Conservation (phyloP, 2,329 filamentous ascomycete species). For the Lecanoromycetidae sp. region DNA sequence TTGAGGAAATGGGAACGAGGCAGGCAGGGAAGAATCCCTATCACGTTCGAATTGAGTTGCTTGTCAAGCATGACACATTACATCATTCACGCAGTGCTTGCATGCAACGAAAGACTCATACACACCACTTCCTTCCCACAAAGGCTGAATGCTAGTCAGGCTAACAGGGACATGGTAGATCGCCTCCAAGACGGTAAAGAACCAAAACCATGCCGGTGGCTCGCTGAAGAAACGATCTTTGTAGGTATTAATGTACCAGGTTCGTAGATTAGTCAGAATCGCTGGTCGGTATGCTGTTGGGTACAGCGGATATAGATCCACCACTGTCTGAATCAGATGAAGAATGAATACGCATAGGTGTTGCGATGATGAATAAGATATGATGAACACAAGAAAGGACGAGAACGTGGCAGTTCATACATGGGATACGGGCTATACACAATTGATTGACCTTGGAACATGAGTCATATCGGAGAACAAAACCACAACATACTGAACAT, state of each 20-base stretch:
- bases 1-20: too few species aligned
- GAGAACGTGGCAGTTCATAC: neutral
- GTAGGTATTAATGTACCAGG: conserved; percentile 49
- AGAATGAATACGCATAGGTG: neutral
- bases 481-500: conserved; percentile 48
- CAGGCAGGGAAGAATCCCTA: too few species aligned
- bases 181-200: conserved; percentile 47
- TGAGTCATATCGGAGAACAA: neutral
- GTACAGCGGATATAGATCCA: conserved; percentile 50
- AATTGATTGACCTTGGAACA: neutral
- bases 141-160: conserved; percentile 42
- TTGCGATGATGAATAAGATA: neutral
- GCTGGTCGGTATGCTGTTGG: conserved; percentile 39
- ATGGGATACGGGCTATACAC: neutral
- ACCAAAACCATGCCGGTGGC: conserved; percentile 47
- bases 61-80: neutral
- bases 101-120: conserved; percentile 2
- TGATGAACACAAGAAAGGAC: neutral
- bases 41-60: too few species aligned
- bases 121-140: conserved; percentile 40
- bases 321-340: conserved; percentile 30
- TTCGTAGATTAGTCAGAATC: conserved; percentile 39
- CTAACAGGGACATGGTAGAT: conserved; percentile 50
- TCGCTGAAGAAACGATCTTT: conserved; percentile 51
- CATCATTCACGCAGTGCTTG: neutral